Conservation (phyloP, 441 rosid genomes). For the Mallotus japonicus region DNA sequence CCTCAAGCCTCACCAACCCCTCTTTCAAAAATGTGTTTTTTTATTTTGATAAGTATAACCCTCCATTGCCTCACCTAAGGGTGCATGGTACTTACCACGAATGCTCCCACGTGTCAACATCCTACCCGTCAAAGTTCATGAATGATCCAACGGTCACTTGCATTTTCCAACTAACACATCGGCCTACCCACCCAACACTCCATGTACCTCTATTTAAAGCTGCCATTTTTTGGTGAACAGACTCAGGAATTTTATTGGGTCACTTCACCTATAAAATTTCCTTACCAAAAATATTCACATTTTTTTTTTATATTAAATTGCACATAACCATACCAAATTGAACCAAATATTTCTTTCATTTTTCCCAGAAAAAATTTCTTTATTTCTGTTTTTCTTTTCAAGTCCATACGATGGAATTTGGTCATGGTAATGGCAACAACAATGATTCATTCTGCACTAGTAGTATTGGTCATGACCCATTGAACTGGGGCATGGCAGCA, state of each 20-base stretch:
- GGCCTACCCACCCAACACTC: slow-evolving; percentile 47
- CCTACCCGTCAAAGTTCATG: slow-evolving; percentile 11
- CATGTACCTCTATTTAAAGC: slow-evolving; percentile 43
- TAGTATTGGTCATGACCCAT: slow-evolving; percentile 35
- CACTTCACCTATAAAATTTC: slow-evolving; percentile 27
- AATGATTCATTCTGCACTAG: background rate
- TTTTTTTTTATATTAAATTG: background rate
- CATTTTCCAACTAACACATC: slow-evolving; percentile 53
- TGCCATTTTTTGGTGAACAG: slow-evolving; percentile 6
- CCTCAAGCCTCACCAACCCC: slow-evolving; percentile 21
- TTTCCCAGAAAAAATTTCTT: background rate
- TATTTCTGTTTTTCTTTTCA: background rate
- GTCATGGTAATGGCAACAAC: background rate
- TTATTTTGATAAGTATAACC: slow-evolving; percentile 13
- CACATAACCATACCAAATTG: no score
- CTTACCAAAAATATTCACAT: background rate
- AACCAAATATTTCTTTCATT: background rate
- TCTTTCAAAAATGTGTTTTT: no score
- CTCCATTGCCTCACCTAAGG: background rate
- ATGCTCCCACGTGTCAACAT: slow-evolving; percentile 26
- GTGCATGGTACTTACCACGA: slow-evolving; percentile 2
- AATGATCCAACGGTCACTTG: slow-evolving; percentile 43
- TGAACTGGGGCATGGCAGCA: slow-evolving; percentile 62
- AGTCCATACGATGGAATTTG: slow-evolving; percentile 26
- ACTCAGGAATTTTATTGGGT: slow-evolving; percentile 42